Percentiles rank a stretch among this genome's conserved stretches.
phyloP scores from a whole-genome alignment of 495 filamentous ascomycete genomes.

The Lasiosphaeria hispida region DNA sequence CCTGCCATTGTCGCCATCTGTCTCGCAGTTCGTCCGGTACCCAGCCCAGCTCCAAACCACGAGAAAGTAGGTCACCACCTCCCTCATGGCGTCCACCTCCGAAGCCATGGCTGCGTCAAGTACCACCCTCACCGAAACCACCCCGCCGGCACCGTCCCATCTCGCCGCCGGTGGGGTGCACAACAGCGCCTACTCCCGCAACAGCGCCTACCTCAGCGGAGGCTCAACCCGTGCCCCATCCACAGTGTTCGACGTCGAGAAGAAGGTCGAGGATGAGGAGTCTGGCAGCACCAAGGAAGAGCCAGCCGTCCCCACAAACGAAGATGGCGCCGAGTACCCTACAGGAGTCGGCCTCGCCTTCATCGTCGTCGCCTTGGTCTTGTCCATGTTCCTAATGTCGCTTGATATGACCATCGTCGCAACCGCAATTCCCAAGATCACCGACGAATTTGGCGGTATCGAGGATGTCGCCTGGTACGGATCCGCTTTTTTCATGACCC shows the following conservation, averaged over 20 bases:
- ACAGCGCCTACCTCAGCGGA: constrained; percentile 19
- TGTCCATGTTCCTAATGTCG: constrained; percentile 49
- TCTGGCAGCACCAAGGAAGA: constrained; percentile 11
- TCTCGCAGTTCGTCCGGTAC: no score
- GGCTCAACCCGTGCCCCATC: constrained; percentile 18
- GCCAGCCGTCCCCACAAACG: not conserved
- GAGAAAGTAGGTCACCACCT: not conserved
- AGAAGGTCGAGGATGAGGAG: constrained; percentile 6
- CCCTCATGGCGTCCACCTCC: not conserved
- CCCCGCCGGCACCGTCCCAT: constrained; percentile 1
- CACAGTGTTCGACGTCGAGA: not conserved
- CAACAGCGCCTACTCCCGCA: not conserved
- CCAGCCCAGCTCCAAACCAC: not conserved
- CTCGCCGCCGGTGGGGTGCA: not conserved
- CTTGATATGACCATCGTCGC: constrained; percentile 54
- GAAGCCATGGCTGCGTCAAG: not conserved
- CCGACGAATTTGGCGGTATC: constrained; percentile 43
- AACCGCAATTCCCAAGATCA: constrained; percentile 47
- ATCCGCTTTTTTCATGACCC: constrained; percentile 39
- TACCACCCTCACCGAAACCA: constrained; percentile 2
- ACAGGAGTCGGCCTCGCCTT: constrained; percentile 33
- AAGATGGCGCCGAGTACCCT: constrained; percentile 32
- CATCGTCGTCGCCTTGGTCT: constrained; percentile 45
- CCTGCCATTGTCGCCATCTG: no score
- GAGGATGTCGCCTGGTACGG: constrained; percentile 54